Evolutionary conservation across 495 filamentous ascomycete species (phyloP).

Genomic region (Pyronema domesticum): DNA sequence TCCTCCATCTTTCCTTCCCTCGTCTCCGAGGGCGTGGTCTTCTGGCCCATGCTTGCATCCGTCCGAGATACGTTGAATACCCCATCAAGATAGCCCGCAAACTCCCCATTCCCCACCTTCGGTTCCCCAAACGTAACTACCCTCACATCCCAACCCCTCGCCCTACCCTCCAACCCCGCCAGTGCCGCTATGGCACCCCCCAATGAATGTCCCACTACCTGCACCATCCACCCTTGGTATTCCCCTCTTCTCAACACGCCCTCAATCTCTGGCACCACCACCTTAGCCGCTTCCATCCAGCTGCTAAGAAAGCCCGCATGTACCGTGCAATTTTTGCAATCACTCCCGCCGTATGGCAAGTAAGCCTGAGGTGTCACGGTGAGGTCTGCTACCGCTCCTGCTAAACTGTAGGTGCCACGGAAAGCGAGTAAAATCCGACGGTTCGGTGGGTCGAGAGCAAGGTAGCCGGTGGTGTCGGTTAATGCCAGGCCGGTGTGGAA

Average conservation of each 20-base stretch:
- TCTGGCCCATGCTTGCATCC: too few relatives aligned
- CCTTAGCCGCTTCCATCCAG: conserved; percentile 34
- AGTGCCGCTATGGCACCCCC: conserved; percentile 84
- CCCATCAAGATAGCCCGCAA: conserved; percentile 35
- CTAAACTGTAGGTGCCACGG: conserved; percentile 80
- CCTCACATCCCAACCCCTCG: conserved; percentile 47
- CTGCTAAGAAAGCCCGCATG: conserved; percentile 76
- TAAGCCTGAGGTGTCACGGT: conserved; percentile 79
- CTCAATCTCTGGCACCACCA: conserved; percentile 18
- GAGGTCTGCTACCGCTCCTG: conserved; percentile 77
- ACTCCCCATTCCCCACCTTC: conserved; percentile 54
- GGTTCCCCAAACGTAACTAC: conserved; percentile 94
- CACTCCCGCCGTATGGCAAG: conserved; percentile 50
- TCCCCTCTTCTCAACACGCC: conserved; percentile 28
- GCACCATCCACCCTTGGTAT: conserved; percentile 54
- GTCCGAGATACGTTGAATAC: not conserved
- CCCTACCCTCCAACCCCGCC: conserved; percentile 56
- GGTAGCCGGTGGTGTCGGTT: conserved; percentile 84
- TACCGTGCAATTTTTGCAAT: conserved; percentile 72
- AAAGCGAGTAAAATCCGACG: conserved; percentile 75
- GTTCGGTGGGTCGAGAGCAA: conserved; percentile 52
- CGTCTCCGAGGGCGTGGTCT: too few relatives aligned
- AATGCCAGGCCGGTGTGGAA: conserved; percentile 82
- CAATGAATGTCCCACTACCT: conserved; percentile 75
- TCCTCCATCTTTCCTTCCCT: too few relatives aligned